Base-by-base conservation (phyloP, 2,329 filamentous ascomycete genomes). In the Hysterium pulicare region DNA sequence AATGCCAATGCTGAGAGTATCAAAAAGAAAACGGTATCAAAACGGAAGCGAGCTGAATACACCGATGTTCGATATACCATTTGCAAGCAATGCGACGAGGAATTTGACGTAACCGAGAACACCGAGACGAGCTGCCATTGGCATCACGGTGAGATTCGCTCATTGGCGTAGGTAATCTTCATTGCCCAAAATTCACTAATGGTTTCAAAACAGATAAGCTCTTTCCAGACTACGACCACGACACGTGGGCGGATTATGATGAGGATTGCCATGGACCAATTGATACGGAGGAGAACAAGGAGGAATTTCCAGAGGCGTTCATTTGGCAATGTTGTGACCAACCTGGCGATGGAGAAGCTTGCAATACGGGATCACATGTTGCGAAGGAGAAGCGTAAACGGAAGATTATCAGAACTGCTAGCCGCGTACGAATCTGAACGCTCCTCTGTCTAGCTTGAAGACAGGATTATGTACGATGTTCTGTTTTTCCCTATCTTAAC, bases 231-330 rank as follows among this genome's bases (percentile, higher is more conserved):
- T 31, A 52, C 13, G 48, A 61, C 0, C 33, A 20, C 0, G 55
- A 54, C 30, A 34, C 47, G 21, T 66, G 62, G 61, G 55, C 44
- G 2, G 58, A 68, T 36, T 48, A 57, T 11, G 61, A 65, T 26
- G 53, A 60, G 36, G 5, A 41, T 1, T 48, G 37, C 22, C 58
- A 66, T 23, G 62, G 64, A 1, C 8, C 22, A 1, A 61, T 62
- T 6, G 57, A 64, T 39, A 48, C 48, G 1, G 16, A 46, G 1
- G 46, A 53, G 22, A 56, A 46, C 21, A 47, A 50, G 1, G 38
- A 58, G 13, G 46, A 58, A 2, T 53, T 20, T 24, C 57, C 59
- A 0, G 49, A 61, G 8, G 57, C 55, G 21, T 63, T 64, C 45
- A 22, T 42, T 9, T 67, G 61, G 64, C 21, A 28, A 15, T 66